Percentiles rank a stretch among this genome's conserved stretches.
Conservation (phyloP, 108 stramenopile genomes). For the Aureococcus anophagefferens region DNA sequence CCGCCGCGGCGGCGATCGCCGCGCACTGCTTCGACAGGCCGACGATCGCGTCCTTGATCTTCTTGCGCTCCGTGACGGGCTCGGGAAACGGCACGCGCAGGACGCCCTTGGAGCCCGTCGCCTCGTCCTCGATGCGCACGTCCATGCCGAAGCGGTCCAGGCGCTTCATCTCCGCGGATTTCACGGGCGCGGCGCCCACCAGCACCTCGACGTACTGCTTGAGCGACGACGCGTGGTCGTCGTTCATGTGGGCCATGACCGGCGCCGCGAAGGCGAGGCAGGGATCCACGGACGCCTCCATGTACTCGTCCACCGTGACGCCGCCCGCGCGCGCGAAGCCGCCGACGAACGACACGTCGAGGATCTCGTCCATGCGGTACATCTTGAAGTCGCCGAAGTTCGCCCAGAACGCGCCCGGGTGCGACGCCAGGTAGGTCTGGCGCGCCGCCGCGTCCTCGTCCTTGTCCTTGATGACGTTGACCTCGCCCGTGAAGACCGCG, state of each 20-base stretch:
- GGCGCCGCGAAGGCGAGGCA: constrained; percentile 58
- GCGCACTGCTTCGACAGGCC: constrained; percentile 6
- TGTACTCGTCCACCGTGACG: constrained; percentile 70
- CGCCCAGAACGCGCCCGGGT: constrained; percentile 83
- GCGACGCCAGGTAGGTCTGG: constrained; percentile 68
- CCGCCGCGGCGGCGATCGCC: no score
- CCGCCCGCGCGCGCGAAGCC: constrained; percentile 85
- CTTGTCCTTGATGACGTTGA: constrained; percentile 36
- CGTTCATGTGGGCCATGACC: constrained; percentile 88
- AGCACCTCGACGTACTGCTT: constrained; percentile 74
- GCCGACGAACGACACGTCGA: constrained; percentile 75
- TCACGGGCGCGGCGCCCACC: constrained; percentile 61
- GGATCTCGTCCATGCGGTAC: constrained; percentile 69
- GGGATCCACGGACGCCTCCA: constrained; percentile 62
- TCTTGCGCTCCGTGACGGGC: constrained; percentile 51
- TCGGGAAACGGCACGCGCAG: constrained; percentile 64
- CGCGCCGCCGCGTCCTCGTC: constrained; percentile 53
- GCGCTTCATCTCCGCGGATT: constrained; percentile 67
- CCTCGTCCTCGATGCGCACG: constrained; percentile 63
- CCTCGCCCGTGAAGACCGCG: constrained; percentile 79
- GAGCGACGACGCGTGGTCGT: constrained; percentile 71
- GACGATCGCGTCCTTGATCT: constrained; percentile 65
- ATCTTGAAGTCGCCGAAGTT: constrained; percentile 85
- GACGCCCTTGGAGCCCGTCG: constrained; percentile 57
- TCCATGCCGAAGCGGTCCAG: constrained; percentile 87